Base-by-base conservation (phyloP, 495 filamentous ascomycete species). In the Penicillium cataractarum region DNA sequence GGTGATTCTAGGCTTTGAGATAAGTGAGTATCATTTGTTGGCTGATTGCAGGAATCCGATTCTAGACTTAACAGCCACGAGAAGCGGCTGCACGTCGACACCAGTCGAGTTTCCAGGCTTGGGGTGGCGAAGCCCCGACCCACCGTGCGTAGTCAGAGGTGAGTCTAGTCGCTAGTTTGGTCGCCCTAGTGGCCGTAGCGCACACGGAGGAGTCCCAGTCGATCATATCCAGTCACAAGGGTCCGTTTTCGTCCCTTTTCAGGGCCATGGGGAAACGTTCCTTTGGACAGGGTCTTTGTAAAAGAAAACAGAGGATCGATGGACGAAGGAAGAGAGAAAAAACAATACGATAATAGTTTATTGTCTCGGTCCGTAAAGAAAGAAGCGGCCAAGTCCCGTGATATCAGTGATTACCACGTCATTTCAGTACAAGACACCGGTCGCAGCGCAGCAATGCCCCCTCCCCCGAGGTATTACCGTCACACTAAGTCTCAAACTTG, bases 401-500 rank as follows among this genome's bases (percentile, higher is more conserved):
- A 46, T 21, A 9, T 22, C 8, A 24, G 31, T 44, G 48, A 46
- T 39, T 57, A 65, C 65, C 49, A 50, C 46, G 46, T 56, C 51
- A 63, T 68, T 65, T 65, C 58, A 59, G 58, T 65, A 56, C 60
- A 3, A 50, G 32, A 60, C 51, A 33, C 49, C 32, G 42, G 55
- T 39, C 55, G 37, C 39, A 32, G 49, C 15, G 22, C 33, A 40
- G 35, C 49, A 31, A 42, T 48, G 44, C 50, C 53, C 59, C 63
- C 69, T 55, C 27, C 51, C 50, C 65, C 57, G 53, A 57, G 31
- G 64, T 70, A 68, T 61, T 67, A 71, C 62, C 63, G 70, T 73
- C 65, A 71, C 70, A 68, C 67, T 59, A 56, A 66, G 65, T 67
- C 62, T 63, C 67, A 70, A 71, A 72, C 61, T 59, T 49, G 51